Conservation (phyloP, 129 eudicot genomes). For the Chrysanthemum makinoi region DNA sequence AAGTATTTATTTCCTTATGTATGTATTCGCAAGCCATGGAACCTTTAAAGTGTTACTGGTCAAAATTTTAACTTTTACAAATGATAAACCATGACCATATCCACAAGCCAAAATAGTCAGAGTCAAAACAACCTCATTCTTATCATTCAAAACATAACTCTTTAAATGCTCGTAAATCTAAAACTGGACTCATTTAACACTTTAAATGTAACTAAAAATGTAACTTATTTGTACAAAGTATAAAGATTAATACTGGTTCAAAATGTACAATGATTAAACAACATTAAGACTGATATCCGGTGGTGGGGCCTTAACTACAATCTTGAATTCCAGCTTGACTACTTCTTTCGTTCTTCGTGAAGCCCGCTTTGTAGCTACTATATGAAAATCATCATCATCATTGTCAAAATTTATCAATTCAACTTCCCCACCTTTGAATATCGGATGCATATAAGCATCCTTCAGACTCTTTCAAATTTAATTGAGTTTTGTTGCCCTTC, state of each 20-base stretch:
- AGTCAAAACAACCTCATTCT: not conserved
- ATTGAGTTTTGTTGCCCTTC: slow-evolving; percentile 75
- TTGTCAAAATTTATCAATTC: slow-evolving; percentile 41
- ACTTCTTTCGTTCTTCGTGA: slow-evolving; percentile 24
- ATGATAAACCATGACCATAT: not conserved
- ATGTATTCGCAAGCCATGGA: too few species aligned
- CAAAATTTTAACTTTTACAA: too few species aligned
- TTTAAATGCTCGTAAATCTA: not conserved
- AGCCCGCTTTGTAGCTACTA: slow-evolving; percentile 76
- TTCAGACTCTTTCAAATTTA: slow-evolving; percentile 56
- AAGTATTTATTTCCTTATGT: too few species aligned
- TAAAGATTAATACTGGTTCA: not conserved
- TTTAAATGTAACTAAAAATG: too few species aligned
- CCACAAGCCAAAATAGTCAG: not conserved
- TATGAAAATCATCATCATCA: slow-evolving; percentile 54
- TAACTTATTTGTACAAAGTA: slow-evolving; percentile 17
- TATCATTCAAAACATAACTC: not conserved
- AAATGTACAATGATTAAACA: slow-evolving; percentile 12
- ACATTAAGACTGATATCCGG: slow-evolving; percentile 11
- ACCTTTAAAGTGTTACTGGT: too few species aligned
- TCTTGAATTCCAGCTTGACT: slow-evolving; percentile 37
- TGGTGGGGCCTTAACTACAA: too few species aligned
- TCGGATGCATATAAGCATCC: slow-evolving; percentile 63
- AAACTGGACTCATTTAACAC: not conserved
- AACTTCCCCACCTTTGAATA: slow-evolving; percentile 55